Evolutionary conservation across 2,329 filamentous ascomycete genomes (phyloP).

Genomic region (Aspergillus sp.): DNA sequence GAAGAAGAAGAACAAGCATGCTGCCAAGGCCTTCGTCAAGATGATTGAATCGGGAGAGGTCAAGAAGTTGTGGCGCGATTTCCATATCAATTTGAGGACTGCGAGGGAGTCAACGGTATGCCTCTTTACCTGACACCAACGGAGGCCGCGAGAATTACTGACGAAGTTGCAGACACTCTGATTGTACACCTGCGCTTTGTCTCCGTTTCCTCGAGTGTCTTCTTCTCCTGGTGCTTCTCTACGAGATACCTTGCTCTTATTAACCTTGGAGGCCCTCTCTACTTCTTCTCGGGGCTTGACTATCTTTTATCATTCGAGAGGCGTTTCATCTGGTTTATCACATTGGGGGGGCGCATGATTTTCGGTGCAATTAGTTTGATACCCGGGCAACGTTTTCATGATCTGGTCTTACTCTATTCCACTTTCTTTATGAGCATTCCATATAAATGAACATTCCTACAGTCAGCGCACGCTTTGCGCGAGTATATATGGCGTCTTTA

Average conservation of each 20-base stretch:
- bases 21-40: constrained; percentile 65
- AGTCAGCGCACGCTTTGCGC: no score
- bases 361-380: constrained; percentile 6
- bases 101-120: constrained; percentile 58
- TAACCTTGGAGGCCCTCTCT: no score
- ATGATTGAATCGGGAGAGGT: constrained; percentile 68
- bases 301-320: not conserved
- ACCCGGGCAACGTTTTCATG: not conserved
- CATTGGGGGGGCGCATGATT: not conserved
- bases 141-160: no score
- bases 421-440: not conserved
- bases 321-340: not conserved
- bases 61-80: constrained; percentile 66
- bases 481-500: not conserved
- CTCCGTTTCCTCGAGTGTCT: not conserved
- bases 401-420: not conserved
- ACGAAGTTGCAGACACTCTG: not conserved
- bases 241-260: not conserved
- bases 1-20: constrained; percentile 63
- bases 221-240: no score
- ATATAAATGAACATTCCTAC: not conserved
- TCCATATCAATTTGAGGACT: constrained; percentile 64
- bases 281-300: not conserved
- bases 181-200: not conserved
- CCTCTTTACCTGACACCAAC: not conserved